A percentile compares a stretch with the other conserved stretches of the same genome.
Conservation (phyloP, 2,329 filamentous ascomycete genomes). For the Leptoxyphium fumago region DNA sequence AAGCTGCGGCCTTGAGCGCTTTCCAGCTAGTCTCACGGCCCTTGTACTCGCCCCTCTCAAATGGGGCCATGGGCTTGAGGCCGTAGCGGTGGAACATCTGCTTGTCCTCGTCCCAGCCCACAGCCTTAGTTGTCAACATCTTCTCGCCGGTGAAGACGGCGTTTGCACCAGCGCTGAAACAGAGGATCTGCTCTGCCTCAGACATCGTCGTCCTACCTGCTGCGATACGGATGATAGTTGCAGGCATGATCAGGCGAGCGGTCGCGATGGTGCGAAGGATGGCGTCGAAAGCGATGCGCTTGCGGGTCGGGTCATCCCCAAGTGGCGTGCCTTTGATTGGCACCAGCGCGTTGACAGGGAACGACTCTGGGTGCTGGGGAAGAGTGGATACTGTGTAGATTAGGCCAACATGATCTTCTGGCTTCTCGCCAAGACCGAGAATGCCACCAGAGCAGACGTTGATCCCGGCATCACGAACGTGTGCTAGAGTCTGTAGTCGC, state of each 20-base stretch:
- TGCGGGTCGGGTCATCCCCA: conserved; percentile 40
- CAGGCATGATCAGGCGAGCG: conserved; percentile 67
- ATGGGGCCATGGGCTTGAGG: conserved; percentile 53
- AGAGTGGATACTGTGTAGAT: conserved; percentile 71
- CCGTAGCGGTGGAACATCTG: conserved; percentile 76
- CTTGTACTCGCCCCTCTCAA: conserved; percentile 19
- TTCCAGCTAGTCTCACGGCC: conserved; percentile 13
- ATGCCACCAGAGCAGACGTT: conserved; percentile 87
- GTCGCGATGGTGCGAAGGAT: conserved; percentile 74
- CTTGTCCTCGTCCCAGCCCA: conserved; percentile 79
- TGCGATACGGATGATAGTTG: conserved; percentile 73
- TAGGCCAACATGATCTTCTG: conserved; percentile 66
- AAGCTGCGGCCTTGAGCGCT: conserved; percentile 9
- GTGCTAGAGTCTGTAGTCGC: conserved; percentile 59
- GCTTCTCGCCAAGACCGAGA: conserved; percentile 65
- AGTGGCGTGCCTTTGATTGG: conserved; percentile 83
- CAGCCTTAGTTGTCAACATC: conserved; percentile 87
- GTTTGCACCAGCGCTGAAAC: conserved; percentile 83
- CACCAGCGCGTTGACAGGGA: conserved; percentile 81
- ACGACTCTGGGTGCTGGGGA: conserved; percentile 72
- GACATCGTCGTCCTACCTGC: conserved; percentile 71
- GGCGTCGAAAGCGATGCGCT: conserved; percentile 60
- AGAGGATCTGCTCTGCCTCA: conserved; percentile 78
- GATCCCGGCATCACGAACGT: conserved; percentile 75
- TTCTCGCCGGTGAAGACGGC: conserved; percentile 93